phyloP scores from a whole-genome alignment of 108 stramenopile species.

The Parietichytrium sp. region DNA sequence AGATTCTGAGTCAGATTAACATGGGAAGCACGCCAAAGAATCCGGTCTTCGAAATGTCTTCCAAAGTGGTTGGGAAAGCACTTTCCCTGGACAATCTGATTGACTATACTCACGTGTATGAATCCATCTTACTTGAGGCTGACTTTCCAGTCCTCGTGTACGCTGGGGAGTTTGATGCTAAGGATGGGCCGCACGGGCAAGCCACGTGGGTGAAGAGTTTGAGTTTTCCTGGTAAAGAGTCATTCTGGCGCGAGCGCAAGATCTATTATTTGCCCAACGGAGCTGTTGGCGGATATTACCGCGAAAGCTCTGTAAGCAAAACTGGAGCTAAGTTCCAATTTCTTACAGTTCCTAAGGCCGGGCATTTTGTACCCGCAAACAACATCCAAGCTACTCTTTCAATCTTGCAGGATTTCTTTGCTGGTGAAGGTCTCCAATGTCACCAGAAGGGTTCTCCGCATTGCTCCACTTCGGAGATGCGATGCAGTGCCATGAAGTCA shows the following conservation, averaged over 20 bases:
- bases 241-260: not conserved
- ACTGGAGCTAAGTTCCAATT: not conserved
- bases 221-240: not conserved
- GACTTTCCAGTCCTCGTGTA: not conserved
- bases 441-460: not conserved
- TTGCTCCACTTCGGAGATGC: not conserved
- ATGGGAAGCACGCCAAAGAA: not conserved
- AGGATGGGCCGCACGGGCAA: constrained; percentile 23
- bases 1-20: not conserved
- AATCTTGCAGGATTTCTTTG: constrained; percentile 4
- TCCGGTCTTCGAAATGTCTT: constrained; percentile 18
- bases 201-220: not conserved
- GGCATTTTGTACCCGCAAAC: constrained; percentile 34
- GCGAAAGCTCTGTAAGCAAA: no score
- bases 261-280: not conserved
- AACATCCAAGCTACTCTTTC: not conserved
- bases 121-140: not conserved
- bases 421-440: not conserved
- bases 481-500: not conserved
- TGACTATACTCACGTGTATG: not conserved
- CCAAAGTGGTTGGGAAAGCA: not conserved
- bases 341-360: not conserved
- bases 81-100: not conserved
- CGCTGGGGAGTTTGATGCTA: constrained; percentile 25
- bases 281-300: constrained; percentile 3